A percentile compares a stretch with the other conserved stretches of the same genome.
Conservation (phyloP, 345 rosid species). For the Gossypium raimondii region DNA sequence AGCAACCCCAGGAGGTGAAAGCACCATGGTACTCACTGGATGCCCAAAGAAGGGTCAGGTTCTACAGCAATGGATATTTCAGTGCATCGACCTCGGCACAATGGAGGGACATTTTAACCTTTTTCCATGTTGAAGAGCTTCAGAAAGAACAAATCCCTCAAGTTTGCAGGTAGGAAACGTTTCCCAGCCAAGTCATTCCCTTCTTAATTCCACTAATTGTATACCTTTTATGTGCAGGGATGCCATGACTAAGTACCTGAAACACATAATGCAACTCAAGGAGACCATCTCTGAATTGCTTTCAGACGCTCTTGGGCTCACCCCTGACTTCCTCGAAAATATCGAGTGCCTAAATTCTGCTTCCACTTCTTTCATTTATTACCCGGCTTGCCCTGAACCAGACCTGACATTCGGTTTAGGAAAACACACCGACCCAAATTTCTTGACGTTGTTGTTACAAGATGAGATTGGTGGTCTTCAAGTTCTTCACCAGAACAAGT, state of each 20-base stretch:
- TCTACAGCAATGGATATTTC: neutral
- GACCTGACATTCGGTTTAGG: neutral
- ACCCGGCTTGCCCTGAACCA: neutral
- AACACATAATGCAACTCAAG: neutral
- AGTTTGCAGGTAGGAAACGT: neutral
- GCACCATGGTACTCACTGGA: neutral
- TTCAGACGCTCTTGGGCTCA: neutral
- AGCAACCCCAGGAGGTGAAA: neutral
- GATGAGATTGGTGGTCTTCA: constrained; percentile 3
- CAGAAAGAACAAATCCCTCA: neutral
- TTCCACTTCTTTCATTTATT: neutral
- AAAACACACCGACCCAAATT: neutral
- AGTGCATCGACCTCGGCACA: neutral
- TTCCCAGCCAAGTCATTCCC: neutral
- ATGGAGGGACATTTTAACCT: neutral
- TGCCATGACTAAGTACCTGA: neutral
- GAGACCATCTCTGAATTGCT: neutral
- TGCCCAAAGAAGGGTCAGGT: neutral
- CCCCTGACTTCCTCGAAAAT: neutral
- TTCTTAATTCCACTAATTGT: neutral
- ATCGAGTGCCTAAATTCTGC: neutral
- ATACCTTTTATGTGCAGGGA: neutral
- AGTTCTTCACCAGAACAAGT: neutral
- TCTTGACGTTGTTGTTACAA: neutral
- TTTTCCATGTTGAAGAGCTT: neutral